phyloP scores from a whole-genome alignment of 2,329 filamentous ascomycete genomes.

The Rhynchosporium secalis region DNA sequence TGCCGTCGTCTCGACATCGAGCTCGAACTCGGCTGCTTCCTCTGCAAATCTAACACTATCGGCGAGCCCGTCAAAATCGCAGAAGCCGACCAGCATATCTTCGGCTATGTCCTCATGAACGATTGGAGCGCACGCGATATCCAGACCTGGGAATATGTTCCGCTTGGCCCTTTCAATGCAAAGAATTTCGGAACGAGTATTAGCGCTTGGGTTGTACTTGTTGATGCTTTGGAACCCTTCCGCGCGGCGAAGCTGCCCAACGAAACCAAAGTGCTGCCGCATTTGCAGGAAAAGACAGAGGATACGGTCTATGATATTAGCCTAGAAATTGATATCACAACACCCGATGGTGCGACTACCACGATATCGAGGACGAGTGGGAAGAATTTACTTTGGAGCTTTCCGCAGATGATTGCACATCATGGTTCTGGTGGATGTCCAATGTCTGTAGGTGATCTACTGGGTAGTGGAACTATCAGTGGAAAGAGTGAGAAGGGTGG shows the following conservation, averaged over 20 bases:
- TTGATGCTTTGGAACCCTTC: slow-evolving; percentile 74
- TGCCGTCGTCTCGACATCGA: slow-evolving; percentile 74
- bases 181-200: slow-evolving; percentile 84
- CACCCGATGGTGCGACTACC: slow-evolving; percentile 51
- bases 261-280: slow-evolving; percentile 56
- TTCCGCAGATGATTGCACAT: slow-evolving; percentile 80
- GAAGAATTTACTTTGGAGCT: slow-evolving; percentile 75
- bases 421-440: slow-evolving; percentile 76
- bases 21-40: slow-evolving; percentile 75
- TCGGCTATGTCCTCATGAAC: slow-evolving; percentile 80
- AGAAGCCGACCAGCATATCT: slow-evolving; percentile 67
- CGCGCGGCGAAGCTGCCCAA: slow-evolving; percentile 55
- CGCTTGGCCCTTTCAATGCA: slow-evolving; percentile 76
- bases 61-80: slow-evolving; percentile 64
- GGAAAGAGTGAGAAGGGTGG: slow-evolving; percentile 51
- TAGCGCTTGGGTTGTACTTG: slow-evolving; percentile 75
- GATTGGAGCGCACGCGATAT: slow-evolving; percentile 86
- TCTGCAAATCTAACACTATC: slow-evolving; percentile 64
- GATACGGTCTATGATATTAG: slow-evolving; percentile 68
- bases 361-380: slow-evolving; percentile 62
- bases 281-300: slow-evolving; percentile 60
- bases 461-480: slow-evolving; percentile 79
- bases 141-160: slow-evolving; percentile 82
- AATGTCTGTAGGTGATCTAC: slow-evolving; percentile 70
- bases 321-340: slow-evolving; percentile 64